Base-by-base conservation (phyloP, 257 asterid species). In the Capsicum pubescens region DNA sequence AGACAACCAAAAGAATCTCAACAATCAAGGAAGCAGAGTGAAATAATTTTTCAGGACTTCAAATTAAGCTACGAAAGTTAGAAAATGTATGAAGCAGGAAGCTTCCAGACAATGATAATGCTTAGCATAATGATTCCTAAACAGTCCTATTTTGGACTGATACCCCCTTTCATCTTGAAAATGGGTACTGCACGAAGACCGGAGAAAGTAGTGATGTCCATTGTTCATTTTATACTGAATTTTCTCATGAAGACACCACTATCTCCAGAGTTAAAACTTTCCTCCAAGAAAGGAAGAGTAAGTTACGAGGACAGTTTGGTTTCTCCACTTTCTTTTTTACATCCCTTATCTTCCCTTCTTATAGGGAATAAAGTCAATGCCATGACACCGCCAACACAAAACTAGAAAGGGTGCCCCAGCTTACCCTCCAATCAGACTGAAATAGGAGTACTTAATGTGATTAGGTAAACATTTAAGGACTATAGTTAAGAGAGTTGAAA, bases 1-100 rank as follows among this genome's bases (percentile, higher is more conserved):
- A 77, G 48, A 77, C 26, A 26, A 26, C 63, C 19, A 77, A 26
- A 26, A 63, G 44, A 88, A 87, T 26, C 60, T 76, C 42, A 54
- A 54, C 11, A 74, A 50, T 72, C 7, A 13, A 3, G 44, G 63
- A 76, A 52, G 61, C 81, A 76, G 7, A 52, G 61, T 12, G 13
- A 52, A 50, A 7, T 13, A 21, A 52, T 13, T 52, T 21, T 12
- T 50, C 81, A 13, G 10, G 81, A 76, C 42, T 7, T 76, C 80
- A 13, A 54, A 52, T 76, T 50, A 13, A 74, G 44, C 21, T 1
- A 3, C 3, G 14, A 16, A 42, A 15, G 15, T 42, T 42, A 42
- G 8, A 21, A 50, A 76, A 52, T 0, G 63, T 4, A 52, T 12
- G 63, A 76, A 52, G 81, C 44, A 12, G 64, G n/a, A 14, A 21